Evolutionary conservation across 2,329 filamentous ascomycete genomes (phyloP), one percentile per base, ranked within the genome.

Genomic region (Sporothrix humicola): DNA sequence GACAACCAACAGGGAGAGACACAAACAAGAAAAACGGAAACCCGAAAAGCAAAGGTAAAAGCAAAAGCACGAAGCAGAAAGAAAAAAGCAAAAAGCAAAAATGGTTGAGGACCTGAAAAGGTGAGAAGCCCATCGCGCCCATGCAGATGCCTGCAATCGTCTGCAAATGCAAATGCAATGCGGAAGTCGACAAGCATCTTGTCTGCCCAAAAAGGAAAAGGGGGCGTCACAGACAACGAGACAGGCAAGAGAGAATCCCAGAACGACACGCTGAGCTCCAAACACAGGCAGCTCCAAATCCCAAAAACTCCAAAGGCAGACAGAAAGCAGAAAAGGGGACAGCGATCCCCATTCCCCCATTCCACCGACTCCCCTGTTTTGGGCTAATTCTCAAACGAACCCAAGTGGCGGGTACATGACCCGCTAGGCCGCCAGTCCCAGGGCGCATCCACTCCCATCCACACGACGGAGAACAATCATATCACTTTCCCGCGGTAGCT

Each of bases 291-390:
- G 20, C 23, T 48, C 54, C 23, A 31, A 20, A 50, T 56, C n/a
- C n/a, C 66, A 73, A 54, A 52, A 71, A 26, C 7, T 7, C 31
- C 4, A 37, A 37, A 37, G 4, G 31, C 31, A 37, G 63, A 56
- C 15, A 69, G 23, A 52, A 65, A 17, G 31, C 31, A 52, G 44
- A 69, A 73, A 66, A 59, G 65, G 69, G 70, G 48, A 56, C 66
- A 72, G 69, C 69, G 70, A 75, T 75, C 74, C 50, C 72, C 70
- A 72, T 72, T 75, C 65, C 63, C 56, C 56, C 71, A 68, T 56
- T 73, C 56, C 54, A 46, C 65, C 72, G 1, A 31, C 44, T 56
- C 56, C 71, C 71, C 73, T 72, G 54, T 73, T 68, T 73, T 59
- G 73, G 66, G 23, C 46, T 54, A 70, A 58, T 2, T 71, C 71